Conservation (phyloP, 805 yeast genomes). For the Candida sphagnicola region DNA sequence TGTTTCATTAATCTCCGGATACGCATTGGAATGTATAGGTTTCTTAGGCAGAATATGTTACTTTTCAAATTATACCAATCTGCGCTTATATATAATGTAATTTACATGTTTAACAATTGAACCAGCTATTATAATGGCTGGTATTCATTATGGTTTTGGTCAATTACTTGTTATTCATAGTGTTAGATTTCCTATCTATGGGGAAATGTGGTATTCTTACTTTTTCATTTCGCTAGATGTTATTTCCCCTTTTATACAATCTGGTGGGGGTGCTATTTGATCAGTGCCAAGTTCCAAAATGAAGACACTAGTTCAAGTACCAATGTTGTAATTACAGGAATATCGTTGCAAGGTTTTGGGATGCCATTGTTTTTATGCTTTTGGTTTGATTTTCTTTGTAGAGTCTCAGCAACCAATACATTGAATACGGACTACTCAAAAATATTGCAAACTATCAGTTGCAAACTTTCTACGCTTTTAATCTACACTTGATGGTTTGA, state of each 20-base stretch:
- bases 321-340: conserved; percentile 34
- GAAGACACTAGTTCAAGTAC: conserved; percentile 23
- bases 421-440: conserved; percentile 2
- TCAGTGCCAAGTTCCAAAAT: conserved; percentile 16
- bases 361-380: conserved; percentile 30
- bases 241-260: conserved; percentile 30
- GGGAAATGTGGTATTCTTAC: conserved; percentile 39
- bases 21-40: conserved; percentile 28
- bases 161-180: conserved; percentile 34
- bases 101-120: conserved; percentile 30
- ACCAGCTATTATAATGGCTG: conserved; percentile 40
- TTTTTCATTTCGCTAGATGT: conserved; percentile 33
- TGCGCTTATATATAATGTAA: conserved; percentile 23
- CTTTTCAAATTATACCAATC: conserved; percentile 17
- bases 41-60: conserved; percentile 32
- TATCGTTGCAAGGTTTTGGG: conserved; percentile 30
- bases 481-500: conserved; percentile 33
- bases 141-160: conserved; percentile 33
- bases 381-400: conserved; percentile 28
- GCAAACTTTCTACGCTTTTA: conserved; percentile 21
- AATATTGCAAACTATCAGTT: conserved; percentile 11
- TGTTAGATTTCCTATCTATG: conserved; percentile 27
- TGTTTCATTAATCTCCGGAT: conserved; percentile 30
- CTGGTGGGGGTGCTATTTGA: conserved; percentile 35
- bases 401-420: conserved; percentile 13